These are phyloP conservation scores for Solanum tacnaense DNA, from an alignment of 257 asterid species.

Conservation along the genomic window DNA sequence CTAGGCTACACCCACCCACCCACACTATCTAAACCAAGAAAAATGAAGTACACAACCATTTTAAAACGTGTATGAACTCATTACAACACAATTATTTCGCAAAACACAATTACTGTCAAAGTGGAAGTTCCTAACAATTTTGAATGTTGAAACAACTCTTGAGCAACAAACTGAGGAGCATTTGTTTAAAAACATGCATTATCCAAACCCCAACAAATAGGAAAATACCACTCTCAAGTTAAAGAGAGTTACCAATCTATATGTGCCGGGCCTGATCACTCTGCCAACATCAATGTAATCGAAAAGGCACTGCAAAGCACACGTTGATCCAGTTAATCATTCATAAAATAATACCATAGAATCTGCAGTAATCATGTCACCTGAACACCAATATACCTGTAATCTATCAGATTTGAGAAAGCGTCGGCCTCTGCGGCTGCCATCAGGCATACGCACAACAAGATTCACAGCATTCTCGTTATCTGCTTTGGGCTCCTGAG, in stretches of 20 bases:
- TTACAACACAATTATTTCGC: not conserved
- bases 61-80: not conserved
- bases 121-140: not conserved
- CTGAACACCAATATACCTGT: slow-evolving; percentile 42
- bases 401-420: slow-evolving; percentile 79
- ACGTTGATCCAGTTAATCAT: slow-evolving; percentile 7
- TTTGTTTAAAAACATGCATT: not conserved
- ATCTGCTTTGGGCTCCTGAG: slow-evolving; percentile 72
- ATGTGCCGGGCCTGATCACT: slow-evolving; percentile 75
- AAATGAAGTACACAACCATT: not conserved
- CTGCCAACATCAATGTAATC: slow-evolving; percentile 84
- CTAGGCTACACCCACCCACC: not conserved
- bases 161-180: not conserved
- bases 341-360: not conserved
- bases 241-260: slow-evolving; percentile 63
- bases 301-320: slow-evolving; percentile 53
- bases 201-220: not conserved
- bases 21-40: not conserved
- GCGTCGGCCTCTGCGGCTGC: slow-evolving; percentile 87
- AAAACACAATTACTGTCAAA: not conserved
- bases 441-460: slow-evolving; percentile 95
- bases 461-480: slow-evolving; percentile 82
- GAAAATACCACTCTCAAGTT: not conserved
- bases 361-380: not conserved
- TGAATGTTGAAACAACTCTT: not conserved